Evolutionary conservation across 371 early-diverging fungal species (phyloP).

Genomic region (Apophysomyces variabilis): DNA sequence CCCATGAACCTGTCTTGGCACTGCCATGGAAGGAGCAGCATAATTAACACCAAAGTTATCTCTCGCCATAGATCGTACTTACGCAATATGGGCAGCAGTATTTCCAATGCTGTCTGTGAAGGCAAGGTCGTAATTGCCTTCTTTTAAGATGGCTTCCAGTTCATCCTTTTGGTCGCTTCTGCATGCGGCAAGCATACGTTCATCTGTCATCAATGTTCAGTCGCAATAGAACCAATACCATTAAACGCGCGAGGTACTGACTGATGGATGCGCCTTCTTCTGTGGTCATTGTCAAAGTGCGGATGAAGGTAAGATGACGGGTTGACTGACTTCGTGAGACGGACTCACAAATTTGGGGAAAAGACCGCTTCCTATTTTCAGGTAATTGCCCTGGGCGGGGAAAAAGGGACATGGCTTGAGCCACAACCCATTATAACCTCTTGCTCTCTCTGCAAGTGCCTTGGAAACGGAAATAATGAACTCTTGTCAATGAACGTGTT

Average conservation of each 20-base stretch:
- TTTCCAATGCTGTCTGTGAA: constrained; percentile 67
- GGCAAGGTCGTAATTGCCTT: constrained; percentile 51
- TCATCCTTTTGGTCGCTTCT: constrained; percentile 59
- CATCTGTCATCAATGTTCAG: constrained; percentile 34
- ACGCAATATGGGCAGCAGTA: constrained; percentile 73
- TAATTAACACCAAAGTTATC: not conserved
- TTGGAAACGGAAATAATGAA: too few species aligned
- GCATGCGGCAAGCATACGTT: constrained; percentile 60
- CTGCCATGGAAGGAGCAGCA: constrained; percentile 28
- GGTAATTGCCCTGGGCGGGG: too few species aligned
- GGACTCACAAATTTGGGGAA: not conserved
- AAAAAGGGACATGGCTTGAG: too few species aligned
- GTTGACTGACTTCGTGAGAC: not conserved
- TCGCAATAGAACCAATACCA: not conserved
- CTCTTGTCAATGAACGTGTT: too few species aligned
- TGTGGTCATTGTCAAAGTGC: constrained; percentile 9
- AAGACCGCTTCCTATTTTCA: too few species aligned
- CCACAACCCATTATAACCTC: too few species aligned
- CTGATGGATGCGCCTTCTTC: constrained; percentile 19
- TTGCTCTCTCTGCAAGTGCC: too few species aligned
- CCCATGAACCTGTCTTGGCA: constrained; percentile 59
- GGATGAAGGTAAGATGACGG: constrained; percentile 4
- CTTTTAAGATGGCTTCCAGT: constrained; percentile 41
- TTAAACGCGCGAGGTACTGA: constrained; percentile 6
- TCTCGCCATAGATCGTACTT: constrained; percentile 26